These are phyloP conservation scores for Russula compacta DNA, from an alignment of 768 basidiomycete species.

Conservation along the genomic window DNA sequence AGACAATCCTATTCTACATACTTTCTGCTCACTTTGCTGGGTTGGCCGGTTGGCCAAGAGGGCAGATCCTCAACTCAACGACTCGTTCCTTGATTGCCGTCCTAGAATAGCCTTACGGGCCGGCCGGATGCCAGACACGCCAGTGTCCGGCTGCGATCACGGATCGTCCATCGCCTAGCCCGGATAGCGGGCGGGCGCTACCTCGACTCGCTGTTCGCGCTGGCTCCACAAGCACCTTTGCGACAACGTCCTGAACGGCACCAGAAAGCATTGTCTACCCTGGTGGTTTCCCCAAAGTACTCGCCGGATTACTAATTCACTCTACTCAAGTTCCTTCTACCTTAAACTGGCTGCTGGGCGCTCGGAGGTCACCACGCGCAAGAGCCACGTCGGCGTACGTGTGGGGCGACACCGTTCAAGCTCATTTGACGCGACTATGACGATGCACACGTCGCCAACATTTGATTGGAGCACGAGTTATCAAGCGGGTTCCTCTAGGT, in stretches of 20 bases:
- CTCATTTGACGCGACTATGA: constrained; percentile 20
- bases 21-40: background rate
- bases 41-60: background rate
- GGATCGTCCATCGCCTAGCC: background rate
- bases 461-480: constrained; percentile 82
- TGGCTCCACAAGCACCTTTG: background rate
- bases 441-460: constrained; percentile 26
- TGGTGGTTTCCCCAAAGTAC: background rate
- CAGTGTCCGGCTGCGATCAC: background rate
- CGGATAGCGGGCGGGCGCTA: constrained; percentile 1
- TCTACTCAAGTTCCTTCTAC: constrained; percentile 69
- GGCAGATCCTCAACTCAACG: background rate
- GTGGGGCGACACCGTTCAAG: constrained; percentile 27
- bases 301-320: constrained; percentile 36
- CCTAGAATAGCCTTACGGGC: background rate
- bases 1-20: background rate
- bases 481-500: constrained; percentile 79
- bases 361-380: constrained; percentile 37
- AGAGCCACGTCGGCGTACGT: constrained; percentile 29
- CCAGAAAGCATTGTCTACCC: background rate
- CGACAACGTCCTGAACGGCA: background rate
- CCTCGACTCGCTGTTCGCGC: background rate
- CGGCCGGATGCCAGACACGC: background rate
- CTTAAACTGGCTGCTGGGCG: constrained; percentile 43
- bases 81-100: background rate